Evolutionary conservation across 768 basidiomycete genomes (phyloP), one percentile per base, ranked within the genome.

Genomic region (Agrocybe praecox): DNA sequence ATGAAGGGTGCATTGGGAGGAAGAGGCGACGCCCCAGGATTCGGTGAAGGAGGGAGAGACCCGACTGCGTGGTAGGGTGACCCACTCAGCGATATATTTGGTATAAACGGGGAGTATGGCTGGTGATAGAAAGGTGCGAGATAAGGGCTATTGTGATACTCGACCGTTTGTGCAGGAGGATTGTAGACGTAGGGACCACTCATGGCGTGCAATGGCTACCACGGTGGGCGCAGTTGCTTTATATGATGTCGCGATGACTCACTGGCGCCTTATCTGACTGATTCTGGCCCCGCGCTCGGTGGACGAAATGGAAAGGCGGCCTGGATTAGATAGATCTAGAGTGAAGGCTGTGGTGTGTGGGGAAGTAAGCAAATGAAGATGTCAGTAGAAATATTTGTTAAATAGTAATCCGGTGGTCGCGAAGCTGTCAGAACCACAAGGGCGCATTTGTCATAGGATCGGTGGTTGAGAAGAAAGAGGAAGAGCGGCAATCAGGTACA

Each of bases 31-130:
- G 48, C 43, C 24, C 26, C 40, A 12, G 53, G 33, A 49, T 64
- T 54, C 1, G 69, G 69, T 6, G 69, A 67, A 3, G 62, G 61
- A 34, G 49, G 49, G 21, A 52, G 57, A 9, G 46, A 49, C n/a
- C 32, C 43, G 26, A 40, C 36, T 14, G 36, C 36, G 5, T 40
- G 36, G 12, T 46, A 73, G 4, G 80, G 80, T 8, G 80, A 80
- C 17, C 68, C 43, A 46, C 56, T 60, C 53, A 79, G 68, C 6
- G 71, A 55, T 32, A 73, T 58, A 23, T 71, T 67, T 2, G 80
- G 80, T 42, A 78, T 72, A 61, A 82, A 82, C 1, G 81, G 79
- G 0, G 80, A 79, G 62, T 69, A 32, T 46, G 53, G 58, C 46
- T 66, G 65, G 22, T 26, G 53, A 70, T 72, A 61, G 67, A 66